Conservation (phyloP, 495 filamentous ascomycete genomes). For the Talaromyces borbonicus region DNA sequence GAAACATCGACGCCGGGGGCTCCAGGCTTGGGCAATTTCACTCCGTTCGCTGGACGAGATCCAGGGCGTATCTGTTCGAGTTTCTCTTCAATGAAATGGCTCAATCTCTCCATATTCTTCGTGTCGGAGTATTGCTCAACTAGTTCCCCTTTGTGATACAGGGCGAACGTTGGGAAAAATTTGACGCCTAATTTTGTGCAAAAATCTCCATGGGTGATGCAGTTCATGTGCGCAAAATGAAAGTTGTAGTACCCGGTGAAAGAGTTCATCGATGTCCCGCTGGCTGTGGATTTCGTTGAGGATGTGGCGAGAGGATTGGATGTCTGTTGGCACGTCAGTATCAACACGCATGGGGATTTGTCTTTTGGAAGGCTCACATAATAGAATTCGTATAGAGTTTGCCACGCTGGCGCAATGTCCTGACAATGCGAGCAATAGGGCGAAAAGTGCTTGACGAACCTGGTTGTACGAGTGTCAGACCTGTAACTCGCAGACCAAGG, state of each 20-base stretch:
- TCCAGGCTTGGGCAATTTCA: slow-evolving; percentile 52
- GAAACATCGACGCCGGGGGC: slow-evolving; percentile 37
- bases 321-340: slow-evolving; percentile 40
- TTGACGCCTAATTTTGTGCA: slow-evolving; percentile 56
- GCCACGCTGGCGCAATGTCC: slow-evolving; percentile 71
- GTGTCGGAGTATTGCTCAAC: slow-evolving; percentile 50
- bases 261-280: slow-evolving; percentile 45
- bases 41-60: slow-evolving; percentile 54
- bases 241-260: slow-evolving; percentile 78
- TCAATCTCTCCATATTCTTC: slow-evolving; percentile 51
- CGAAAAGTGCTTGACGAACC: slow-evolving; percentile 71
- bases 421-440: slow-evolving; percentile 73
- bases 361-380: slow-evolving; percentile 37
- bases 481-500: background rate
- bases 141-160: slow-evolving; percentile 73
- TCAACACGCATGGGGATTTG: background rate
- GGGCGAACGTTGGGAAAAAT: slow-evolving; percentile 62
- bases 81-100: slow-evolving; percentile 61
- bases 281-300: slow-evolving; percentile 31
- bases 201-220: slow-evolving; percentile 64
- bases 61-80: slow-evolving; percentile 73
- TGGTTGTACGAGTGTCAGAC: slow-evolving; percentile 13
- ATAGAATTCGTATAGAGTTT: slow-evolving; percentile 93
- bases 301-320: slow-evolving; percentile 55
- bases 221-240: slow-evolving; percentile 78